phyloP scores from a whole-genome alignment of 148 eudicot genomes.

The Rhododendron mucronatum region DNA sequence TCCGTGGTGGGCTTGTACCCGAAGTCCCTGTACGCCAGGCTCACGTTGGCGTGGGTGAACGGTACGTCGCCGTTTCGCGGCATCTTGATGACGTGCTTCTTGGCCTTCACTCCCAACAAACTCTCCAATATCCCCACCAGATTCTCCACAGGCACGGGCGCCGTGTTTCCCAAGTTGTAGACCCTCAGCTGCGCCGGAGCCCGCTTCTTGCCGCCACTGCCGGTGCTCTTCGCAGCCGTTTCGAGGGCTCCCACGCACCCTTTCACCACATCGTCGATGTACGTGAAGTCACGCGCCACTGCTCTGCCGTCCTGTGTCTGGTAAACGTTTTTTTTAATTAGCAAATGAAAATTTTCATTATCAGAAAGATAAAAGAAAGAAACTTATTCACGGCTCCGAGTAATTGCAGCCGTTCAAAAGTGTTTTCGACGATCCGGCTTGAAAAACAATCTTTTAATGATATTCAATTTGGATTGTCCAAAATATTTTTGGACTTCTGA shows the following conservation, averaged over 20 bases:
- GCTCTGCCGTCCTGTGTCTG: conserved; percentile 54
- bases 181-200: conserved; percentile 78
- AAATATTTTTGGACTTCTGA: no score
- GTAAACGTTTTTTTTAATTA: conserved; percentile 11
- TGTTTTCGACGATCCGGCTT: no score
- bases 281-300: conserved; percentile 97
- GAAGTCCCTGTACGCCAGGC: conserved; percentile 63
- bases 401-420: rapidly evolving
- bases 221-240: conserved; percentile 95
- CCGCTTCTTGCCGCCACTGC: conserved; percentile 82
- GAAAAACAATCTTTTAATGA: no score
- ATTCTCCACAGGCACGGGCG: conserved; percentile 72
- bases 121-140: conserved; percentile 69
- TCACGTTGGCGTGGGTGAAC: conserved; percentile 89
- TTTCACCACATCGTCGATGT: conserved; percentile 76
- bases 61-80: conserved; percentile 96
- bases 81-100: conserved; percentile 77
- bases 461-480: no score
- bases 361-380: no score
- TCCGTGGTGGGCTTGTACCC: conserved; percentile 91
- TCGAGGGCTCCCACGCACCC: conserved; percentile 88
- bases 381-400: no score
- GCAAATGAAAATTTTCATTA: not conserved
- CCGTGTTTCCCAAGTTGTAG: conserved; percentile 82
- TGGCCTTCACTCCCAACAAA: conserved; percentile 57